A percentile compares a stretch with the other conserved stretches of the same genome.
phyloP scores from a whole-genome alignment of 345 rosid species.

The Melaleuca alternifolia region DNA sequence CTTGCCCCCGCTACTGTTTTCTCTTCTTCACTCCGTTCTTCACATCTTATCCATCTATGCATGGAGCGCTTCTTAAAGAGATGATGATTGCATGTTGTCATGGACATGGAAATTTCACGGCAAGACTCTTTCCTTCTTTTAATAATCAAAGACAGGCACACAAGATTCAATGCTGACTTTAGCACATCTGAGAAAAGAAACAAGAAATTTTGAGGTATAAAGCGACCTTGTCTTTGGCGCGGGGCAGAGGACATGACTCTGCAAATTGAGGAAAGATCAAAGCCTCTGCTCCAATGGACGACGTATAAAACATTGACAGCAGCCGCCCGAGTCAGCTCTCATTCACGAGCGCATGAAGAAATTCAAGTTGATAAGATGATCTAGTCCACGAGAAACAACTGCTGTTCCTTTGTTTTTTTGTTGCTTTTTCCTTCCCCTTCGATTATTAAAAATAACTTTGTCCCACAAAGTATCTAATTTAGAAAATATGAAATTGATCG shows the following conservation, averaged over 20 bases:
- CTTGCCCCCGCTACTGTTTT: neutral
- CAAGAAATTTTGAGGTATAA: neutral
- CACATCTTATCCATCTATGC: neutral
- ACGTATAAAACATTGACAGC: neutral
- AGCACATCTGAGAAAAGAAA: neutral
- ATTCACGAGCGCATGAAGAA: neutral
- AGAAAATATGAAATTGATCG: neutral
- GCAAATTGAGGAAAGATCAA: neutral
- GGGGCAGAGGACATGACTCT: neutral
- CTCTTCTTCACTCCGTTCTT: neutral
- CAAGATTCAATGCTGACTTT: neutral
- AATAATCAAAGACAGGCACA: neutral
- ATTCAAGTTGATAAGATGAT: neutral
- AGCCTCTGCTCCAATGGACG: neutral
- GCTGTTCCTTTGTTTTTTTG: neutral
- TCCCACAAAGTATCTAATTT: neutral
- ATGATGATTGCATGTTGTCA: neutral
- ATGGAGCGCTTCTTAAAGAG: neutral
- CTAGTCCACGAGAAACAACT: neutral
- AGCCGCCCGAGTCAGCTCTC: neutral
- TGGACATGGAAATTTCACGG: neutral
- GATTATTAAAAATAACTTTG: neutral
- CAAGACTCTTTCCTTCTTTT: neutral
- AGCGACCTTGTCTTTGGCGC: neutral
- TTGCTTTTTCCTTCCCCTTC: neutral